A percentile compares a stretch with the other conserved stretches of the same genome.
Conservation (phyloP, 768 basidiomycete species). For the Podaxis pistillaris region DNA sequence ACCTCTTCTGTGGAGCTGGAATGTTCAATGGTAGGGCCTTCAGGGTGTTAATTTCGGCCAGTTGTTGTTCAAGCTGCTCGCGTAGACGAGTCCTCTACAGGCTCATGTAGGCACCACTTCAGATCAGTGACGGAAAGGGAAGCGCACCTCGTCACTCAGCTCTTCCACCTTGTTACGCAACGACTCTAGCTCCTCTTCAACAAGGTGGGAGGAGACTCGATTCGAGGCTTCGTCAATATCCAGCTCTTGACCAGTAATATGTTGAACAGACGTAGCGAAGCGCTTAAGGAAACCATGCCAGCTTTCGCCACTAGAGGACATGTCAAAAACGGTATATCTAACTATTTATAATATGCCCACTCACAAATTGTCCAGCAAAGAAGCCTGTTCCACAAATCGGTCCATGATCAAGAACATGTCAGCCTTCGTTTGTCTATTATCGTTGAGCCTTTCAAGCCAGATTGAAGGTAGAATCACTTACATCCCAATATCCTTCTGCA, state of each 20-base stretch:
- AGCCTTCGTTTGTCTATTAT: conserved; percentile 56
- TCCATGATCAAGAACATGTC: conserved; percentile 59
- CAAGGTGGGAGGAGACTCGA: conserved; percentile 34
- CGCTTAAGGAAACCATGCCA: conserved; percentile 63
- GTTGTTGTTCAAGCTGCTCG: conserved; percentile 56
- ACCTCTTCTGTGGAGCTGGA: conserved; percentile 35
- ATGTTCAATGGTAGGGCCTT: conserved; percentile 47
- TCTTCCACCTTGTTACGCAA: conserved; percentile 61
- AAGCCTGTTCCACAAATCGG: conserved; percentile 63
- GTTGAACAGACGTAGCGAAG: conserved; percentile 59
- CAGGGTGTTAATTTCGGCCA: conserved; percentile 67
- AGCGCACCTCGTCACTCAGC: conserved; percentile 61
- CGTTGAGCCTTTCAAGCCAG: conserved; percentile 4
- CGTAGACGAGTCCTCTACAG: conserved; percentile 49
- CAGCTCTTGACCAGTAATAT: conserved; percentile 63
- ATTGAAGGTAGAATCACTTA: conserved; percentile 34
- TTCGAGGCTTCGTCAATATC: conserved; percentile 46
- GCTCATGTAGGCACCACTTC: conserved; percentile 1
- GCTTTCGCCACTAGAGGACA: conserved; percentile 49
- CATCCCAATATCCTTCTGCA: conserved; percentile 61
- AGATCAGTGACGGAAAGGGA: not conserved
- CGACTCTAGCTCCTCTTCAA: conserved; percentile 60
- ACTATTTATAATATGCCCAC: conserved; percentile 23
- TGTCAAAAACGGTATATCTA: not conserved
- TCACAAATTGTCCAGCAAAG: conserved; percentile 62